Conservation (phyloP, 2,329 filamentous ascomycete species). For the Trichoderma sp. region DNA sequence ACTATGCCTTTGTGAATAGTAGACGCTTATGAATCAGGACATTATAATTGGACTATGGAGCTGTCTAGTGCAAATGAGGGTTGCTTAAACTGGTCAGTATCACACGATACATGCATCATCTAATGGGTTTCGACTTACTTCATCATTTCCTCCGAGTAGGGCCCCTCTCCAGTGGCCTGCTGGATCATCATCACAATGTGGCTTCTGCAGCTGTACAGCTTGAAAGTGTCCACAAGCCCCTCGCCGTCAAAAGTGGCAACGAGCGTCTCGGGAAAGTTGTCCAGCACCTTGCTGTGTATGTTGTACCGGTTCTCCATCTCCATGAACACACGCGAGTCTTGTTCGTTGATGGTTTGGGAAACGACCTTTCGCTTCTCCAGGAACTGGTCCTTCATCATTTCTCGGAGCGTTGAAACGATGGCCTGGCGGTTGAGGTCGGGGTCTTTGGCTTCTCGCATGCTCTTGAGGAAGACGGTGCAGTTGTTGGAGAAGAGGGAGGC, state of each 20-base stretch:
- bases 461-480: not conserved
- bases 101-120: not conserved
- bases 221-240: not conserved
- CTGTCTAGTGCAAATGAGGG: not conserved
- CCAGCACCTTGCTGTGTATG: not conserved
- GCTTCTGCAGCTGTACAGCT: not conserved
- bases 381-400: not conserved
- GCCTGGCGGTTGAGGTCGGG: not conserved
- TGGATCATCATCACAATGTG: not conserved
- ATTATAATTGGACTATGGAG: not conserved
- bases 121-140: not conserved
- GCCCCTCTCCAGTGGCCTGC: not conserved
- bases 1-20: not conserved
- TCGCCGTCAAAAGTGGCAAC: constrained; percentile 10
- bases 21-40: not conserved
- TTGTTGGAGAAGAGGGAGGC: not conserved
- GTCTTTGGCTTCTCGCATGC: not conserved
- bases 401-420: not conserved
- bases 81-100: not conserved
- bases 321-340: not conserved
- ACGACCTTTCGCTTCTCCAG: not conserved
- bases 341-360: not conserved
- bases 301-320: constrained; percentile 3
- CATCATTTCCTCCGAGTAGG: not conserved
- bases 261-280: not conserved